These are phyloP conservation scores for Orbilia oligospora DNA, from an alignment of 2,329 filamentous ascomycete species.

Conservation along the genomic window DNA sequence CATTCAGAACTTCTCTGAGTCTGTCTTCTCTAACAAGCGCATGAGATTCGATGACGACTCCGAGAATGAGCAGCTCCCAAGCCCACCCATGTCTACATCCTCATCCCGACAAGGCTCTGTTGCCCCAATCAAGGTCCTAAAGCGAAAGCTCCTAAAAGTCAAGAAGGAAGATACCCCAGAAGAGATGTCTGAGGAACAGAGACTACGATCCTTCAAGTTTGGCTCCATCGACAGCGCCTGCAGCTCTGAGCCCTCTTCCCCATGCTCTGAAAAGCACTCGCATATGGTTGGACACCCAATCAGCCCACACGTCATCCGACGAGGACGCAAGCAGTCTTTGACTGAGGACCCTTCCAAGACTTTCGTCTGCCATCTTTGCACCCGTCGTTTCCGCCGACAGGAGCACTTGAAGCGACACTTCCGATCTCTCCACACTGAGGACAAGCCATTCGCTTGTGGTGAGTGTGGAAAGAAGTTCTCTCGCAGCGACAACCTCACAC, in stretches of 20 bases:
- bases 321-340: slow-evolving; percentile 96
- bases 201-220: slow-evolving; percentile 57
- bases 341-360: slow-evolving; percentile 99
- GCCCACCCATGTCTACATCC: slow-evolving; percentile 58
- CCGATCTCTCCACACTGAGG: slow-evolving; percentile 96
- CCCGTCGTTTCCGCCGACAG: slow-evolving; percentile 95
- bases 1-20: slow-evolving; percentile 59
- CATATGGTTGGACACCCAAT: slow-evolving; percentile 57
- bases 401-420: slow-evolving; percentile 99
- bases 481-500: slow-evolving; percentile 94
- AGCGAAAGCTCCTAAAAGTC: slow-evolving; percentile 48
- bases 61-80: slow-evolving; percentile 58
- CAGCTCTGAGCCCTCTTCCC: slow-evolving; percentile 42
- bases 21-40: slow-evolving; percentile 59
- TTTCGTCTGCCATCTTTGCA: slow-evolving; percentile 96
- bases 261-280: slow-evolving; percentile 32
- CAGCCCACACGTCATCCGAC: slow-evolving; percentile 79
- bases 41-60: slow-evolving; percentile 57
- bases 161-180: slow-evolving; percentile 40
- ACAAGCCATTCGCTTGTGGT: slow-evolving; percentile 97
- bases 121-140: slow-evolving; percentile 41
- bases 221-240: slow-evolving; percentile 45
- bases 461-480: slow-evolving; percentile 99
- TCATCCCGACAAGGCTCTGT: slow-evolving; percentile 60
- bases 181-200: slow-evolving; percentile 57